These are phyloP conservation scores for Aspergillus sp. DNA, from an alignment of 2,329 filamentous ascomycete genomes.

Conservation along the genomic window DNA sequence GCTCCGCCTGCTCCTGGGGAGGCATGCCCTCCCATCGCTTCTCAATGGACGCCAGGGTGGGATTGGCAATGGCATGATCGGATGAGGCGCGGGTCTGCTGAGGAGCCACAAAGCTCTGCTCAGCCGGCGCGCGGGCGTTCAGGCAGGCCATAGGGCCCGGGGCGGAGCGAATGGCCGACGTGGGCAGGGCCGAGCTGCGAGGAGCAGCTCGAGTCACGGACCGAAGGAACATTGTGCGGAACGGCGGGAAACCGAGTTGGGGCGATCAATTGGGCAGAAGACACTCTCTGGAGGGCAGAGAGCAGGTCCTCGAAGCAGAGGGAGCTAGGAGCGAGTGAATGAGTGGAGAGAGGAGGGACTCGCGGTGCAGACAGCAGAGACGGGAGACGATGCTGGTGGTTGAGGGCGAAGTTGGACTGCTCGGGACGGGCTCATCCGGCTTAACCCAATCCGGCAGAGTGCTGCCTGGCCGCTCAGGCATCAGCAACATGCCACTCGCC, in stretches of 20 bases:
- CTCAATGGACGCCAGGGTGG: slow-evolving; percentile 95
- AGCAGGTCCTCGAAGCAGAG: slow-evolving; percentile 17
- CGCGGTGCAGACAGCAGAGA: slow-evolving; percentile 15
- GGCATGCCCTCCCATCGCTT: slow-evolving; percentile 98
- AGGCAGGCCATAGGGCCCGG: slow-evolving; percentile 30
- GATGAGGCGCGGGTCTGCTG: slow-evolving; percentile 50
- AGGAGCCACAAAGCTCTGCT: slow-evolving; percentile 29
- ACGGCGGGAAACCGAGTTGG: slow-evolving; percentile 18
- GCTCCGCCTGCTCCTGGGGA: slow-evolving; percentile 95
- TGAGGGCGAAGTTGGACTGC: slow-evolving; percentile 25
- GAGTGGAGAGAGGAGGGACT: slow-evolving; percentile 22
- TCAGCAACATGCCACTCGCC: slow-evolving; percentile 6
- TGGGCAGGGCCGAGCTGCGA: slow-evolving; percentile 32
- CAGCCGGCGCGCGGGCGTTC: slow-evolving; percentile 24
- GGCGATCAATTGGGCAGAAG: slow-evolving; percentile 19
- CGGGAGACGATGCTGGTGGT: too few relatives aligned
- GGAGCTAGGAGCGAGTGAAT: slow-evolving; percentile 10
- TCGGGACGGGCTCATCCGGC: slow-evolving; percentile 21
- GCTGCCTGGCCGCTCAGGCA: slow-evolving; percentile 9
- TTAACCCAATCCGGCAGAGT: slow-evolving; percentile 26
- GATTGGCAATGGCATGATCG: slow-evolving; percentile 93
- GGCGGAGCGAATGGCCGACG: slow-evolving; percentile 23
- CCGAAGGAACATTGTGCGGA: slow-evolving; percentile 38
- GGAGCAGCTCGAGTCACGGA: slow-evolving; percentile 36
- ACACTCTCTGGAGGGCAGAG: slow-evolving; percentile 10